A percentile compares a stretch with the other conserved stretches of the same genome.
Evolutionary conservation across 2,329 filamentous ascomycete species (phyloP).

Genomic region (Myriangium duriaei): DNA sequence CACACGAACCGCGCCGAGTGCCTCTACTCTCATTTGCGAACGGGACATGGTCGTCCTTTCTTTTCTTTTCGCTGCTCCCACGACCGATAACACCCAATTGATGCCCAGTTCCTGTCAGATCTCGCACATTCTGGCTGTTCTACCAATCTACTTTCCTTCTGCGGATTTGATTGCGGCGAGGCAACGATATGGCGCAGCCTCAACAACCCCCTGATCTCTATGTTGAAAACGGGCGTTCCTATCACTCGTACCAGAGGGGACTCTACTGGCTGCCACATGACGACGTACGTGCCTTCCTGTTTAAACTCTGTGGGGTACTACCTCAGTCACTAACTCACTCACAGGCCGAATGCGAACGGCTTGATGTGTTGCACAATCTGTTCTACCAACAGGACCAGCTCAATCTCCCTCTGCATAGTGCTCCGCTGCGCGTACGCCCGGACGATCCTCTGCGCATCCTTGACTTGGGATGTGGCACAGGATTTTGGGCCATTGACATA

Average conservation of each 20-base stretch:
- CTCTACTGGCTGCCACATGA: constrained; percentile 14
- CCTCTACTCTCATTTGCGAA: no score
- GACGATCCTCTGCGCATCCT: constrained; percentile 37
- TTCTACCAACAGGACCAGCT: constrained; percentile 10
- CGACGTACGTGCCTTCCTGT: constrained; percentile 10
- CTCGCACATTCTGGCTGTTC: no score
- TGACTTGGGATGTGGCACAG: constrained; percentile 71
- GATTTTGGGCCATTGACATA: constrained; percentile 84
- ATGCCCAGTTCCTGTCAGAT: no score
- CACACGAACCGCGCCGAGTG: no score
- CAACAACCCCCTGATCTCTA: constrained; percentile 14
- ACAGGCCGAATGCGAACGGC: constrained; percentile 10
- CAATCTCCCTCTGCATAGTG: constrained; percentile 9
- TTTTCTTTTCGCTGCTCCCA: no score
- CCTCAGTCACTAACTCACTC: neutral
- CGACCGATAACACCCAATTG: no score
- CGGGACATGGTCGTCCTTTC: no score
- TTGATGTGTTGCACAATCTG: constrained; percentile 13
- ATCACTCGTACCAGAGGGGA: constrained; percentile 13
- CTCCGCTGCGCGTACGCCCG: constrained; percentile 8
- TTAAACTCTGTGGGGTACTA: no score
- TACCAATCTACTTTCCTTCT: no score
- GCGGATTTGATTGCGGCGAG: no score
- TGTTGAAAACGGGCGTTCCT: constrained; percentile 13
- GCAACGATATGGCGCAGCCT: no score